These are phyloP conservation scores for Flammula alnicola DNA, from an alignment of 1,284 basidiomycete species.

Conservation along the genomic window DNA sequence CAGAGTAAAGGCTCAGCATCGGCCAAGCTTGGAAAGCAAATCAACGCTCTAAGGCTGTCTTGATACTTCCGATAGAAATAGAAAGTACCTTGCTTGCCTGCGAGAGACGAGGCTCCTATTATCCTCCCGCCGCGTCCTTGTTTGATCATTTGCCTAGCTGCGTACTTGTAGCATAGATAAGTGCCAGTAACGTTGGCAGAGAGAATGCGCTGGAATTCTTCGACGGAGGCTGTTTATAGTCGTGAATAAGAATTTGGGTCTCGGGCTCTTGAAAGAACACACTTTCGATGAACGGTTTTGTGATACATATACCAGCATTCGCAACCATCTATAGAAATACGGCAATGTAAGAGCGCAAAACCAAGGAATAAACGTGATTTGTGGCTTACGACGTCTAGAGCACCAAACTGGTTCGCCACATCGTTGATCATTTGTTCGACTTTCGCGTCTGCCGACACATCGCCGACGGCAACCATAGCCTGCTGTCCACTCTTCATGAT, in stretches of 20 bases:
- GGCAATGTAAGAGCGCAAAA: not conserved
- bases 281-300: constrained; percentile 28
- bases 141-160: constrained; percentile 35
- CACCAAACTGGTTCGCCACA: constrained; percentile 25
- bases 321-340: constrained; percentile 32
- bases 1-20: constrained; percentile 18
- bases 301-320: constrained; percentile 30
- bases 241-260: not conserved
- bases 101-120: constrained; percentile 40
- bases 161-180: constrained; percentile 36
- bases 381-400: constrained; percentile 33
- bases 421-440: constrained; percentile 27
- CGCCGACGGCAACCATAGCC: constrained; percentile 22
- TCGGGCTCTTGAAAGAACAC: not conserved
- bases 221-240: constrained; percentile 23
- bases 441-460: constrained; percentile 30
- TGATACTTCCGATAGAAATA: not conserved
- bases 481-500: constrained; percentile 24
- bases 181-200: constrained; percentile 31
- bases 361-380: not conserved
- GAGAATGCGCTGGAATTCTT: constrained; percentile 31
- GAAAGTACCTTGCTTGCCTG: constrained; percentile 37
- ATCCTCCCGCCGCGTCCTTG: constrained; percentile 37
- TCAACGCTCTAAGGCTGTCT: not conserved
- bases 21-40: not conserved